Percentiles rank a stretch among this genome's conserved stretches.
These are phyloP conservation scores for Debaryomyces tyrocola DNA, from an alignment of 805 yeast genomes.

Conservation along the genomic window DNA sequence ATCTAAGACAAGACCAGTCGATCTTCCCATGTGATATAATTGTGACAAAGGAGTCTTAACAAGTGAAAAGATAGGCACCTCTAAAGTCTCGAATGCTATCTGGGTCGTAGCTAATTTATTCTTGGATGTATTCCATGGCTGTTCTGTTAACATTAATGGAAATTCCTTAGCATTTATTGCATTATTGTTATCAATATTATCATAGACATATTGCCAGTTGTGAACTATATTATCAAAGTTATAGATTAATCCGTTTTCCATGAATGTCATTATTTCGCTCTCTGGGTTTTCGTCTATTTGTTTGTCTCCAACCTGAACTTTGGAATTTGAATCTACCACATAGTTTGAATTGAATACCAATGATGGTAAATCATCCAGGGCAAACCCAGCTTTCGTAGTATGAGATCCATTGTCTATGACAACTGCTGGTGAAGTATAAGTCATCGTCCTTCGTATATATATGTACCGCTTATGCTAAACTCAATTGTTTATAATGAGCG, in stretches of 20 bases:
- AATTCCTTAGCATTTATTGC: constrained; percentile 55
- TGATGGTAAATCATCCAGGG: constrained; percentile 62
- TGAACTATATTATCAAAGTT: constrained; percentile 70
- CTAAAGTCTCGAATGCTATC: constrained; percentile 69
- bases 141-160: constrained; percentile 66
- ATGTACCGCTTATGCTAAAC: background rate
- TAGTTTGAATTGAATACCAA: constrained; percentile 59
- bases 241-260: constrained; percentile 64
- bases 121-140: constrained; percentile 66
- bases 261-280: constrained; percentile 55
- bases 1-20: constrained; percentile 78
- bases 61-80: constrained; percentile 75
- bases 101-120: constrained; percentile 60
- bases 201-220: constrained; percentile 68
- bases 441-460: constrained; percentile 11
- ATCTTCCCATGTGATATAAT: constrained; percentile 73
- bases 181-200: constrained; percentile 40
- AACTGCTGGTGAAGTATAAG: constrained; percentile 49
- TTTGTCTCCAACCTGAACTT: constrained; percentile 47
- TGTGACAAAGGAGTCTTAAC: constrained; percentile 77
- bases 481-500: background rate
- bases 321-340: constrained; percentile 31
- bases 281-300: constrained; percentile 43
- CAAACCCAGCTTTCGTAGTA: constrained; percentile 68
- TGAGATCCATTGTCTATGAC: constrained; percentile 70